Conservation (phyloP, 768 basidiomycete species). For the Agaricus subrufescens region DNA sequence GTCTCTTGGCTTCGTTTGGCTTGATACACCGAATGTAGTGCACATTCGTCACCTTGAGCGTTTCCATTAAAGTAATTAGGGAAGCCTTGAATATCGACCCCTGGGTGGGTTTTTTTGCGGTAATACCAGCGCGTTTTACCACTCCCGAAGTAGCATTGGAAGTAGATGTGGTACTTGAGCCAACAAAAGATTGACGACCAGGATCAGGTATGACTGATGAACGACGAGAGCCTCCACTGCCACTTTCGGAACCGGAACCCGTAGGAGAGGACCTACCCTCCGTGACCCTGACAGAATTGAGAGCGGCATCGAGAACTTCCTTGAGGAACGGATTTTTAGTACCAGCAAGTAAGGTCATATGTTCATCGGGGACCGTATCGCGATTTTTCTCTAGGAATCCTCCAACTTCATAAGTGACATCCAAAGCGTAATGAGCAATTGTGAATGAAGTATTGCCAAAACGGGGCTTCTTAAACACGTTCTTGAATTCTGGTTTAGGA, state of each 20-base stretch:
- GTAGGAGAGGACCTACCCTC: conserved; percentile 71
- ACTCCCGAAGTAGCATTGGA: conserved; percentile 29
- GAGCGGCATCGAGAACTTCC: conserved; percentile 89
- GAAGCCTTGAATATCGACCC: conserved; percentile 99
- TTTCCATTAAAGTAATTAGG: conserved; percentile 92
- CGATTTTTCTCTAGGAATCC: conserved; percentile 99
- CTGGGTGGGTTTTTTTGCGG: conserved; percentile 89
- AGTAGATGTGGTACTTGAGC: conserved; percentile 32
- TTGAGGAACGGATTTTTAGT: conserved; percentile 92
- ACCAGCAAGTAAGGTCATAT: conserved; percentile 79
- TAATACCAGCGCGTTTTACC: conserved; percentile 60
- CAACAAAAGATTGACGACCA: conserved; percentile 69
- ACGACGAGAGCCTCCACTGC: conserved; percentile 72
- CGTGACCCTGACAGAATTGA: conserved; percentile 61
- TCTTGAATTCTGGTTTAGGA: conserved; percentile 77
- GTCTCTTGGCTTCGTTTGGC: conserved; percentile 93
- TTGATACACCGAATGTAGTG: conserved; percentile 99
- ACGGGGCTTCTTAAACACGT: conserved; percentile 96
- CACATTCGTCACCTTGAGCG: conserved; percentile 93
- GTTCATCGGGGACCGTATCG: conserved; percentile 98
- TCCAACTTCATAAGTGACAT: conserved; percentile 97
- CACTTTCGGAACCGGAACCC: conserved; percentile 75
- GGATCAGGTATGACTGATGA: conserved; percentile 87
- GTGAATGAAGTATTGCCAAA: conserved; percentile 98
- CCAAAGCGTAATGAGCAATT: conserved; percentile 95